Evolutionary conservation across 306 rosid species (phyloP), one percentile per base, ranked within the genome.

Genomic region (Pyrus communis): DNA sequence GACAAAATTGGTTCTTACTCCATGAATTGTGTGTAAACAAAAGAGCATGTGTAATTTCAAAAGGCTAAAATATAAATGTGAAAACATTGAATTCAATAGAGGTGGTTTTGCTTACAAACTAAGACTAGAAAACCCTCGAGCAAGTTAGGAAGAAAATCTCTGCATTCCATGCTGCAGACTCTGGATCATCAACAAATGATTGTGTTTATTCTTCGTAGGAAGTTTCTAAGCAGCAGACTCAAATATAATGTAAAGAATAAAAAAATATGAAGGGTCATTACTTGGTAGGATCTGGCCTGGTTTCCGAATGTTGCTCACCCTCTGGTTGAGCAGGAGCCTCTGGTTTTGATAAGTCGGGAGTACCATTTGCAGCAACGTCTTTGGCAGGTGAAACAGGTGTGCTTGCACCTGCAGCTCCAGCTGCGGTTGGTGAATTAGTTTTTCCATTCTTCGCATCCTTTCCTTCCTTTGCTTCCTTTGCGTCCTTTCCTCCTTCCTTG

Each of bases 151-250:
- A 74, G 71, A 80, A 76, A 46, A 76, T 19, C 65, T 12, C 64
- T 71, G 22, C 51, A 77, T 75, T 80, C 75, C 69, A 83, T 79
- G 43, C 74, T 69, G 85, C 86, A 82, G 84, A 77, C 82, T 80
- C 78, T 65, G 72, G 71, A 76, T 78, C 83, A 83, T 83, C 86
- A 18, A 75, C 71, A 54, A 67, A 79, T 80, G 66, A 81, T 69
- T 72, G 78, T 84, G 79, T 91, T 89, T 88, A 88, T 91, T 91
- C 88, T 80, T 82, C 84, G 3, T 33, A 49, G 83, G 61, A 52
- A 84, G 78, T 77, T 45, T 40, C 69, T 66, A 73, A 81, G 81
- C 83, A 78, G 59, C 31, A 31, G 77, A 80, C 23, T 43, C 67
- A 18, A 75, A 46, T 15, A 46, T 46, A 13, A 46, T 46, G 18